phyloP scores from a whole-genome alignment of 2,329 filamentous ascomycete species.

The Xylaria hypoxylon region DNA sequence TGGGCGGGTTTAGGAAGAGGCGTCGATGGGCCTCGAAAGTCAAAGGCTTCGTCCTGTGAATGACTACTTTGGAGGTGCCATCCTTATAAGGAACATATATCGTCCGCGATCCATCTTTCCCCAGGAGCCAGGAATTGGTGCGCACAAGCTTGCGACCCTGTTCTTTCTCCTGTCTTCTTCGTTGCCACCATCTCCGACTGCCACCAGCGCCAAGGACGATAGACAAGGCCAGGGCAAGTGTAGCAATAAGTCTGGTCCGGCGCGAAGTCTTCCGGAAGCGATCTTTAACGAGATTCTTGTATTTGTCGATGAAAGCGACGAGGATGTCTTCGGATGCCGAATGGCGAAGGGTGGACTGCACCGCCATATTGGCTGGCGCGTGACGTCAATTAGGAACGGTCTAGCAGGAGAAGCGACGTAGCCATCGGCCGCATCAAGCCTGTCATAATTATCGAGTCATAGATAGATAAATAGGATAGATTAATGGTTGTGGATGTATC shows the following conservation, averaged over 20 bases:
- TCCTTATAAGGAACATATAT: constrained; percentile 96
- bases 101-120: constrained; percentile 93
- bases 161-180: constrained; percentile 79
- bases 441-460: constrained; percentile 34
- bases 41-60: constrained; percentile 87
- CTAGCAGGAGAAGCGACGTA: constrained; percentile 27
- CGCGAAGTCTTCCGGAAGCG: constrained; percentile 74
- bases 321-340: constrained; percentile 75
- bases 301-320: constrained; percentile 71
- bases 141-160: constrained; percentile 84
- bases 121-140: constrained; percentile 90
- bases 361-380: constrained; percentile 73
- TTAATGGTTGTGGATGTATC: background rate
- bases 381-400: constrained; percentile 40
- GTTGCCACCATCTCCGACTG: constrained; percentile 80
- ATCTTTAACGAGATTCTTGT: constrained; percentile 63
- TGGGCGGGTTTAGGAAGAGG: constrained; percentile 90
- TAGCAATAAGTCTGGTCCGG: constrained; percentile 78
- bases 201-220: constrained; percentile 85
- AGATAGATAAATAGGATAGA: background rate
- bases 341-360: constrained; percentile 83
- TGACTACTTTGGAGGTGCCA: constrained; percentile 88
- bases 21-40: constrained; percentile 97
- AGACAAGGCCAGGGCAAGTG: constrained; percentile 78
- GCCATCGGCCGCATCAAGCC: constrained; percentile 43